These are phyloP conservation scores for Geotrichum phurueaensis DNA, from an alignment of 1,139 yeast genomes.

Conservation along the genomic window DNA sequence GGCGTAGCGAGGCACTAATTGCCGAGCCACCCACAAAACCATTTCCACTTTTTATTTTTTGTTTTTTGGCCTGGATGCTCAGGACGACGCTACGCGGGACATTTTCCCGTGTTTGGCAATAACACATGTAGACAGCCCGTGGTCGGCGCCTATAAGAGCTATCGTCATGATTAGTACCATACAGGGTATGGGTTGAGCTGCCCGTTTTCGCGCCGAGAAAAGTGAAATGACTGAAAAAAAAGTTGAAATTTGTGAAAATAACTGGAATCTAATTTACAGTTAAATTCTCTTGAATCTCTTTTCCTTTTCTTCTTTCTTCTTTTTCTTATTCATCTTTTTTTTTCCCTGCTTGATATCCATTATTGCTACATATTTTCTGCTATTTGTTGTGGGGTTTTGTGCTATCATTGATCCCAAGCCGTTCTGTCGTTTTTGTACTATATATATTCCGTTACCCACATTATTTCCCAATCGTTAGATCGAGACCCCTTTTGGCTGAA, in stretches of 20 bases:
- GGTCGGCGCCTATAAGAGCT: not conserved
- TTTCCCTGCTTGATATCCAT: not conserved
- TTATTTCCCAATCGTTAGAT: not conserved
- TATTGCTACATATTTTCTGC: not conserved
- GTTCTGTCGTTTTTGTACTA: not conserved
- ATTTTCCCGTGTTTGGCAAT: not conserved
- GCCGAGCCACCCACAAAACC: not conserved
- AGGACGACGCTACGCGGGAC: not conserved
- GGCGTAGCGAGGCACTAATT: not conserved
- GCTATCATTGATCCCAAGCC: not conserved
- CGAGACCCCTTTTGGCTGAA: not conserved
- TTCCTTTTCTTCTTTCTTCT: not conserved
- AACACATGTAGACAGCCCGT: not conserved
- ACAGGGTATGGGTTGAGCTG: not conserved
- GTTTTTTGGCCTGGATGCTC: not conserved
- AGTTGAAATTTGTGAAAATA: not conserved
- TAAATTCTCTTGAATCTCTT: not conserved
- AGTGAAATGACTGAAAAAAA: not conserved
- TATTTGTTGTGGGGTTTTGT: not conserved
- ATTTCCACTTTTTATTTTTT: not conserved
- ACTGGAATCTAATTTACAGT: not conserved
- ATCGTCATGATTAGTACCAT: not conserved
- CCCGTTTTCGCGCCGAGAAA: constrained; percentile 1
- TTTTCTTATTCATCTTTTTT: not conserved
- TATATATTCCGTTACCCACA: not conserved